Evolutionary conservation across 169 alveolate species (phyloP), one percentile per base, ranked within the genome.

Genomic region (Cryptosporidium andersoni): DNA sequence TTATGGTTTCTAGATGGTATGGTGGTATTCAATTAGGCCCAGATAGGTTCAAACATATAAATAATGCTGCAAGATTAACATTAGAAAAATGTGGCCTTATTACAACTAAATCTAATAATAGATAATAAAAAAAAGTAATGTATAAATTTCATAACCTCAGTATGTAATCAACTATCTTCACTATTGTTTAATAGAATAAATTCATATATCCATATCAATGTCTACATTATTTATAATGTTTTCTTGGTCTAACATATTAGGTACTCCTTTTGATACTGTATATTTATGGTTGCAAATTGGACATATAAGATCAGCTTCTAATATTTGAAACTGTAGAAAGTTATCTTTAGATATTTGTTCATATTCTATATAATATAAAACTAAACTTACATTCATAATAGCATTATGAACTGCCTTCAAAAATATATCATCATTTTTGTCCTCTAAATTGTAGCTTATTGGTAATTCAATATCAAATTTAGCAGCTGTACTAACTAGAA

Each of bases 1-100:
- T 82, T n/a, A 66, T 82, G 80, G 90, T 82, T 1, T 34, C 90
- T 11, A 82, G 90, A 48, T 82, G 90, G 90, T 82, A 82, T 42
- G 90, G 90, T 63, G 90, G 90, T 2, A 82, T 66, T 36, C 81
- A 82, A 63, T 80, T 82, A 1, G 90, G 90, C 7, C 90, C 90
- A 16, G 90, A 82, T 64, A 64, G 90, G 16, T 82, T 82, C 80
- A 82, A 42, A 56, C 90, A 82, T 45, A 82, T 82, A 43, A 82
- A 82, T 40, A 82, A 82, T 55, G 90, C 89, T 8, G 90, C 90
- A 7, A 64, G 90, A 40, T 51, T 40, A n/a, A 53, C 63, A 11
- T 40, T 82, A n/a, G 90, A 64, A 12, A 82, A 82, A 65, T 52
- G 80, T 7, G 90, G 90, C 11, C 42, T 82, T 8, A 81, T 82